A percentile compares a stretch with the other conserved stretches of the same genome.
phyloP scores from a whole-genome alignment of 257 asterid genomes.

The Nicotiana noctiflora region DNA sequence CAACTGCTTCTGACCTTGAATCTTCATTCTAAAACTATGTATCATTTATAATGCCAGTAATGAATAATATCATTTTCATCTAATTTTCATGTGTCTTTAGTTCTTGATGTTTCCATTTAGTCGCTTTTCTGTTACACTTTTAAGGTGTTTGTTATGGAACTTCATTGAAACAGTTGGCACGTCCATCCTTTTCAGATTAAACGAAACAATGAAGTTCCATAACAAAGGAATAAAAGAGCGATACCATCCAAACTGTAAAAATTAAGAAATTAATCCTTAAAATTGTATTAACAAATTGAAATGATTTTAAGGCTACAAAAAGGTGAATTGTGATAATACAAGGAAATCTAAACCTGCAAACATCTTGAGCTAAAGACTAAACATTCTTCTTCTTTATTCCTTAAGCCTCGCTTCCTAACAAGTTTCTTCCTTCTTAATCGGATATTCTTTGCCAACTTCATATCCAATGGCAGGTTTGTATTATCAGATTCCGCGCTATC shows the following conservation, averaged over 20 bases:
- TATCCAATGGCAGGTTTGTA: constrained; percentile 62
- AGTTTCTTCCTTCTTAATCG: constrained; percentile 81
- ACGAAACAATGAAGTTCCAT: no score
- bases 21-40: neutral
- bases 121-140: neutral
- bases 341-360: neutral
- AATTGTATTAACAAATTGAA: neutral
- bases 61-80: neutral
- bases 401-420: constrained; percentile 72
- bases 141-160: neutral
- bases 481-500: constrained; percentile 34
- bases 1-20: constrained; percentile 10
- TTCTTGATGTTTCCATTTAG: neutral
- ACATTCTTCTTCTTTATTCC: constrained; percentile 94
- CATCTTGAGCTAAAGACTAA: constrained; percentile 12
- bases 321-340: neutral
- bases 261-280: neutral
- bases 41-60: neutral
- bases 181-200: neutral
- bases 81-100: neutral
- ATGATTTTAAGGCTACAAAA: neutral
- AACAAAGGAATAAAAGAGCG: neutral
- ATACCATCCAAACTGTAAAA: neutral
- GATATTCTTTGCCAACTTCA: constrained; percentile 84
- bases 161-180: neutral